A percentile compares a stretch with the other conserved stretches of the same genome.
Evolutionary conservation across 202 grass and related monocot species (phyloP).

Genomic region (Digitaria exilis): DNA sequence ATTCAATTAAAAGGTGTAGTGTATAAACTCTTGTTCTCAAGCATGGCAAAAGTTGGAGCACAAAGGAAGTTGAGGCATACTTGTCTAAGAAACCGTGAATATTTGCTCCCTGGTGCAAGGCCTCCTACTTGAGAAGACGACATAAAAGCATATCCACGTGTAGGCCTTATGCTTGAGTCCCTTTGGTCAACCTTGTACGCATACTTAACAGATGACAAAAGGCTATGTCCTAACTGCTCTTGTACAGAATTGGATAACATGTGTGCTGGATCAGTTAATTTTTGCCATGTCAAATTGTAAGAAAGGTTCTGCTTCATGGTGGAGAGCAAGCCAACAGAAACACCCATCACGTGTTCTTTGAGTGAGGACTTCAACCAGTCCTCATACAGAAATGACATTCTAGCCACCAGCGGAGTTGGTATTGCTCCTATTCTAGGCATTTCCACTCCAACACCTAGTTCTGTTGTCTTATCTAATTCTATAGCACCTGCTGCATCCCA

Average conservation of each 20-base stretch:
- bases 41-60: background rate
- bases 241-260: constrained; percentile 55
- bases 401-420: constrained; percentile 55
- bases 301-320: constrained; percentile 71
- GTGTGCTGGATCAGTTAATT: constrained; percentile 54
- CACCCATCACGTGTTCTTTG: constrained; percentile 65
- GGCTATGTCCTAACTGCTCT: constrained; percentile 66
- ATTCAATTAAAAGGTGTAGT: background rate
- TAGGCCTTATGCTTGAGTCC: constrained; percentile 77
- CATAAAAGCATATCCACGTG: constrained; percentile 71
- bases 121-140: constrained; percentile 75
- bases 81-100: constrained; percentile 59
- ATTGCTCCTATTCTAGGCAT: constrained; percentile 67
- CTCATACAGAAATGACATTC: constrained; percentile 67
- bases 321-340: constrained; percentile 86
- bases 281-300: constrained; percentile 74
- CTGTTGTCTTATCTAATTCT: constrained; percentile 57
- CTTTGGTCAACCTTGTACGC: constrained; percentile 80
- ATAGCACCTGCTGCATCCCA: constrained; percentile 71
- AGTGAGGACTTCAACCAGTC: constrained; percentile 73
- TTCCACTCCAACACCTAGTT: constrained; percentile 54
- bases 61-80: constrained; percentile 36
- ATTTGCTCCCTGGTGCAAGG: constrained; percentile 60
- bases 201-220: constrained; percentile 85
- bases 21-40: background rate